Percentiles rank a stretch among this genome's conserved stretches.
phyloP scores from a whole-genome alignment of 257 asterid species.

The Solanum pinnatisectum region DNA sequence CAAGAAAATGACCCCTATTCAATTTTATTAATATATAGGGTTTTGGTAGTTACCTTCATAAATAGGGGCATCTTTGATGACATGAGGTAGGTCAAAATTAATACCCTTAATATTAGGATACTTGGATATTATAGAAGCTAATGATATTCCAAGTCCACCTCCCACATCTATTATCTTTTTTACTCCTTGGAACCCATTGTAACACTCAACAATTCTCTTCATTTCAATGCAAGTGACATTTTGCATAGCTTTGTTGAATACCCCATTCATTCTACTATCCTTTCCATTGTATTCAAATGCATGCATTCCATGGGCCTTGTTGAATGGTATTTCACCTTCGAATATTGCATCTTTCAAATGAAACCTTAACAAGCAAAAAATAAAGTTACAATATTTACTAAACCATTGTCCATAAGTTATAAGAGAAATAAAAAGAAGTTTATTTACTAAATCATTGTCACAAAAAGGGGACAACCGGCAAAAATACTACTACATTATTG shows the following conservation, averaged over 20 bases:
- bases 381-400: too few relatives aligned
- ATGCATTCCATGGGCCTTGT: constrained; percentile 6
- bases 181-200: constrained; percentile 12
- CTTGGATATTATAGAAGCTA: constrained; percentile 2
- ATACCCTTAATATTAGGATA: constrained; percentile 1
- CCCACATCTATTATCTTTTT: constrained; percentile 16
- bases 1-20: background rate
- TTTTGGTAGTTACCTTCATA: background rate
- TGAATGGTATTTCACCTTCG: constrained; percentile 6
- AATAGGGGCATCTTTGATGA: background rate
- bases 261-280: constrained; percentile 11
- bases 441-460: too few relatives aligned
- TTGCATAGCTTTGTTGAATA: constrained; percentile 11
- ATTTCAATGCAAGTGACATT: background rate
- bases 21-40: background rate
- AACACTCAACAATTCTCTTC: constrained; percentile 8
- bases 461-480: too few relatives aligned
- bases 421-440: too few relatives aligned
- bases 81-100: constrained; percentile 3
- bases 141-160: constrained; percentile 10
- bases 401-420: too few relatives aligned
- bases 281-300: background rate
- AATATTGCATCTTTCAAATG: constrained; percentile 1
- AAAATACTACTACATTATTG: too few relatives aligned
- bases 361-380: too few relatives aligned